phyloP scores from a whole-genome alignment of 164 flowering plant species.

The Taxillus chinensis region DNA sequence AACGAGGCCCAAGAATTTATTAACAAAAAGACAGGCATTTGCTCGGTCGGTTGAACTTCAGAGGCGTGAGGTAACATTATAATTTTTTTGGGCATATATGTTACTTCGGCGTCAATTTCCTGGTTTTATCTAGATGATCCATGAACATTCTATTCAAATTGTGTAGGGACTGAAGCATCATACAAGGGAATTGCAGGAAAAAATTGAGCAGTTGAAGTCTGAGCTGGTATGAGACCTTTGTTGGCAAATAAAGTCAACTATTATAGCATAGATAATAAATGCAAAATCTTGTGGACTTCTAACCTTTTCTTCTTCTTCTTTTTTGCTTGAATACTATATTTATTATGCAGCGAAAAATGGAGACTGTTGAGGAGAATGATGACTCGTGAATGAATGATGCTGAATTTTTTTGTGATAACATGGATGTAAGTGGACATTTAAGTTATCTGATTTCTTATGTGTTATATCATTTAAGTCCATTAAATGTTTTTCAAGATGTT shows the following conservation, averaged over 20 bases:
- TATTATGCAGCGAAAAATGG: conserved; percentile 37
- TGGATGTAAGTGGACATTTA: conserved; percentile 24
- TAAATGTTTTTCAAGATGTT: too few species aligned
- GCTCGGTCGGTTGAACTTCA: conserved; percentile 81
- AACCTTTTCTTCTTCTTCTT: background rate
- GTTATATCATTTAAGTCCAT: too few species aligned
- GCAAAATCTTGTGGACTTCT: background rate
- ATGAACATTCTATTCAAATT: background rate
- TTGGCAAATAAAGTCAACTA: background rate
- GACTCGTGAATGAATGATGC: conserved; percentile 24
- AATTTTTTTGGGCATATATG: background rate
- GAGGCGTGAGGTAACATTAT: conserved; percentile 59
- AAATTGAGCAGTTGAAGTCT: conserved; percentile 47
- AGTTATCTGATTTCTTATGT: background rate
- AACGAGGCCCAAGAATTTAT: conserved; percentile 57
- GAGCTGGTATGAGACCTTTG: conserved; percentile 39
- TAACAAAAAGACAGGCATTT: conserved; percentile 62
- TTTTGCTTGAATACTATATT: background rate
- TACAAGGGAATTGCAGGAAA: conserved; percentile 40
- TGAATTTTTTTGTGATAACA: conserved; percentile 24
- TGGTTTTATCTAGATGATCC: background rate
- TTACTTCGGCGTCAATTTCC: background rate
- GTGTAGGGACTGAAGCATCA: conserved; percentile 74
- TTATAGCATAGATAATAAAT: background rate
- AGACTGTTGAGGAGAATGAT: conserved; percentile 21